These are phyloP conservation scores for Zygoascus sp. DNA, from an alignment of 1,139 yeast genomes.

Conservation along the genomic window DNA sequence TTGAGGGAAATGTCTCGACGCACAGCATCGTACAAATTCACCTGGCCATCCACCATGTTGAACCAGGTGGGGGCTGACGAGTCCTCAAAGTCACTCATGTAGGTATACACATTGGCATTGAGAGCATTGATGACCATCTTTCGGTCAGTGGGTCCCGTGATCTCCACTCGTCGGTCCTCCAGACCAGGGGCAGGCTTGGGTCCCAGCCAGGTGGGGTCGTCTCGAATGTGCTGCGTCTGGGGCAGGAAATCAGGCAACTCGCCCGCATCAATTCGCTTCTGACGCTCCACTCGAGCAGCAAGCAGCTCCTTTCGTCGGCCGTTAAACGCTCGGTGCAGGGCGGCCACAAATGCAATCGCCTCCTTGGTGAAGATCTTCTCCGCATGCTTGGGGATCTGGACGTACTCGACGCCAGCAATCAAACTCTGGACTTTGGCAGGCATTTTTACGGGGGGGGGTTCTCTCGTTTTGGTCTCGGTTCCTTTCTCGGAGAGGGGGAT, in stretches of 20 bases:
- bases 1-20: slow-evolving; percentile 62
- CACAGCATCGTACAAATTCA: slow-evolving; percentile 84
- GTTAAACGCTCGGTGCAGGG: slow-evolving; percentile 69
- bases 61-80: slow-evolving; percentile 95
- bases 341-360: slow-evolving; percentile 68
- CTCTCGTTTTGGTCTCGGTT: no score
- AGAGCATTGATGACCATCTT: slow-evolving; percentile 93
- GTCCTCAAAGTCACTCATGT: slow-evolving; percentile 95
- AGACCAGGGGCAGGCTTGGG: slow-evolving; percentile 73
- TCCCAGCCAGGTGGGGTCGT: slow-evolving; percentile 75
- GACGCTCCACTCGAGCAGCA: slow-evolving; percentile 55
- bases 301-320: slow-evolving; percentile 56
- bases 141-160: slow-evolving; percentile 62
- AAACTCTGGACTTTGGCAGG: slow-evolving; percentile 32
- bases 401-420: slow-evolving; percentile 31
- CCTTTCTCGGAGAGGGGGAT: neutral
- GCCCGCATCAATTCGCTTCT: slow-evolving; percentile 61
- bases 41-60: slow-evolving; percentile 84
- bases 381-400: slow-evolving; percentile 24
- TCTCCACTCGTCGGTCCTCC: slow-evolving; percentile 48
- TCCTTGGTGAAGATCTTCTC: slow-evolving; percentile 53
- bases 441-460: no score
- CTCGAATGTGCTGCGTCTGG: slow-evolving; percentile 64
- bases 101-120: slow-evolving; percentile 82
- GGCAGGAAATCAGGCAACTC: slow-evolving; percentile 68